Base-by-base conservation (phyloP, 2,329 filamentous ascomycete species). In the Fusarium temperatum region DNA sequence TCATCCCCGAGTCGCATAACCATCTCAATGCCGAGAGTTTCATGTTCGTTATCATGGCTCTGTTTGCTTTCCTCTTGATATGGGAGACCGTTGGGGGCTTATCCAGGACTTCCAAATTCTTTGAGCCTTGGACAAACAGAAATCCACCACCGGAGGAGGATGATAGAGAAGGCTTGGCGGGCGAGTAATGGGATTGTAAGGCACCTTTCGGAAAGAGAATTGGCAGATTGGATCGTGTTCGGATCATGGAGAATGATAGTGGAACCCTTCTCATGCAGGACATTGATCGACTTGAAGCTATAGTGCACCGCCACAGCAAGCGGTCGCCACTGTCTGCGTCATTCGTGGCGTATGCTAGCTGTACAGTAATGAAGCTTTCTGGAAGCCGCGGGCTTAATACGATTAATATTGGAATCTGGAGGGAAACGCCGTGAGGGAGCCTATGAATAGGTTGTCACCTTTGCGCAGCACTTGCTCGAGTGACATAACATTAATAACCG, bases 21-120 rank as follows among this genome's bases (percentile, higher is more conserved):
- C 73, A 78, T n/a, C 75, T 83, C 13, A 75, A 73, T 30, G 74
- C 81, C 3, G 80, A 78, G 41, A 69, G 80, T 32, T 81, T 85
- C 38, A 80, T 87, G 74, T 82, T 81, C 8, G 79, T 85, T 13
- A 78, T 85, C 45, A 85, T 84, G 84, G 79, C 81, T 3, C 75
- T 87, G 22, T 81, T 86, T 60, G 83, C 82, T 2, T 81, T 84
- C 63, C 77, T 84, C 9, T 72, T 84, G 8, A 70, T 86, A 15
- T 86, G 84, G 84, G 85, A 86, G 76, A 86, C 83, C 26, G 63
- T 85, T 12, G 81, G 81, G 4, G 81, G 81, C 2, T 39, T 83
- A 39, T 74, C 78, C 15, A 80, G 76, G 60, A 76, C 76, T 5
- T 76, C 80, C 0, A 68, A 68, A 24, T 26, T 82, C 7, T 81